A percentile compares a stretch with the other conserved stretches of the same genome.
Evolutionary conservation across 176 grass and related monocot genomes (phyloP).

Genomic region (Hordeum marinum): DNA sequence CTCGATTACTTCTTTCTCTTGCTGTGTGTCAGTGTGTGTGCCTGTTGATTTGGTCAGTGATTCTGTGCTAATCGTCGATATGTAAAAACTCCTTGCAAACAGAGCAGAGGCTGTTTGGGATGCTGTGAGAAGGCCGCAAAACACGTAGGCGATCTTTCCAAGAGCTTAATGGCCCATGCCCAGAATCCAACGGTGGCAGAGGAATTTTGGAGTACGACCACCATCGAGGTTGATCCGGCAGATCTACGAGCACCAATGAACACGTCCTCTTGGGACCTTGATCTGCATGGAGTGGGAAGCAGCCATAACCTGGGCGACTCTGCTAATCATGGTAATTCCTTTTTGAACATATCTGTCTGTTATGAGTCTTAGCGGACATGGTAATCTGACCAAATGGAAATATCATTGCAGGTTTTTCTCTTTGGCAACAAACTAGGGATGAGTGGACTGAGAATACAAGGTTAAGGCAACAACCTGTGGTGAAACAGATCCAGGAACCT

Average conservation of each 20-base stretch:
- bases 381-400: background rate
- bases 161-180: conserved; percentile 18
- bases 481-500: conserved; percentile 40
- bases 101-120: conserved; percentile 70
- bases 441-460: conserved; percentile 46
- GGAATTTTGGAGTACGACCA: conserved; percentile 46
- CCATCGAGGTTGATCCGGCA: conserved; percentile 42
- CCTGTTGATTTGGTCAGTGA: background rate
- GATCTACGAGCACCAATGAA: conserved; percentile 13
- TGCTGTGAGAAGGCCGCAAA: conserved; percentile 43
- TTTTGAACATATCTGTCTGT: background rate
- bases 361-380: background rate
- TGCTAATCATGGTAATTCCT: conserved; percentile 36
- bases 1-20: background rate
- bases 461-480: background rate
- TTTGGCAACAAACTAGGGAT: conserved; percentile 52
- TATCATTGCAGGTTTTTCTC: conserved; percentile 24
- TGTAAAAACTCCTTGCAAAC: conserved; percentile 46
- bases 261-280: conserved; percentile 10
- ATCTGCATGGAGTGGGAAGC: conserved; percentile 18
- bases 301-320: conserved; percentile 23
- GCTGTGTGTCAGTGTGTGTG: background rate
- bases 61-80: conserved; percentile 32
- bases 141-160: conserved; percentile 24
- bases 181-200: conserved; percentile 17